Percentiles rank a stretch among this genome's conserved stretches.
These are phyloP conservation scores for Fusarium sterilihyphosum DNA, from an alignment of 2,329 filamentous ascomycete genomes.

Conservation along the genomic window DNA sequence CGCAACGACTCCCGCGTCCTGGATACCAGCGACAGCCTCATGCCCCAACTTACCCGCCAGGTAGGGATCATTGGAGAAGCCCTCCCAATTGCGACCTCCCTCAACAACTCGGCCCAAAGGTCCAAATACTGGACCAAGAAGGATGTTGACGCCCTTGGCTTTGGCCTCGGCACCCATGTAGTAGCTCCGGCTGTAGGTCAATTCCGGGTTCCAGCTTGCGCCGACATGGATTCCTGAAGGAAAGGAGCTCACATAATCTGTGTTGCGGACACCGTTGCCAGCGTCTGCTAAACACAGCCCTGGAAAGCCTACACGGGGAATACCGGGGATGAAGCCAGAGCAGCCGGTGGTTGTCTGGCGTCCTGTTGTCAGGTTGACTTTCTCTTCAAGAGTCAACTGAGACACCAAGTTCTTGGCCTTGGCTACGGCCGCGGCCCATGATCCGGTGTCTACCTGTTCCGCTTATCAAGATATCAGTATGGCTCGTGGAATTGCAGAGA, in stretches of 20 bases:
- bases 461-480: not conserved
- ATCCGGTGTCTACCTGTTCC: not conserved
- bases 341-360: not conserved
- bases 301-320: not conserved
- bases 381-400: conserved; percentile 14
- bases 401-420: conserved; percentile 2
- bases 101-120: conserved; percentile 5
- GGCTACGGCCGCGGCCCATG: not conserved
- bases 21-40: conserved; percentile 8
- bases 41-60: not conserved
- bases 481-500: accelerated
- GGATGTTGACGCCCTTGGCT: not conserved
- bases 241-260: conserved; percentile 13
- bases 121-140: conserved; percentile 2
- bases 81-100: conserved; percentile 8
- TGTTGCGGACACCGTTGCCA: conserved; percentile 2
- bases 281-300: conserved; percentile 12
- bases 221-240: conserved; percentile 13
- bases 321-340: not conserved
- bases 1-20: conserved; percentile 8
- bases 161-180: conserved; percentile 16
- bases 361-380: conserved; percentile 22
- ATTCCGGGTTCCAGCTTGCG: conserved; percentile 15
- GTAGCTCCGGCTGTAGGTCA: conserved; percentile 10
- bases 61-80: conserved; percentile 12